Conservation (phyloP, 1,284 basidiomycete species). For the Flammula alnicola region DNA sequence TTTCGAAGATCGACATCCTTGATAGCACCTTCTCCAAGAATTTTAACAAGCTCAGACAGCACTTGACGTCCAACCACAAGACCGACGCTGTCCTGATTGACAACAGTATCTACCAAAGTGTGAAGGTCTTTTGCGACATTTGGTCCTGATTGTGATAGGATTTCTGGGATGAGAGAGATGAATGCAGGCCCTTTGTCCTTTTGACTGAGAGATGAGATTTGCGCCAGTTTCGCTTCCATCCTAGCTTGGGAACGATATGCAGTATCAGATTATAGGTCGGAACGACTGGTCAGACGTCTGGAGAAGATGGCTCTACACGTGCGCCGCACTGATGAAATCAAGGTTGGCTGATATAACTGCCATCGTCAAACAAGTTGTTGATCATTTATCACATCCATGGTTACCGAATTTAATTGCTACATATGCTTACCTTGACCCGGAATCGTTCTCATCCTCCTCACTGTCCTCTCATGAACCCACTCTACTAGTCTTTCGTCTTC, state of each 20-base stretch:
- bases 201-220: slow-evolving; percentile 68
- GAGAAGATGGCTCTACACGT: not conserved
- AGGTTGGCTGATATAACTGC: slow-evolving; percentile 1
- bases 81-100: slow-evolving; percentile 79
- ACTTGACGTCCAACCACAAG: slow-evolving; percentile 87
- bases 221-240: slow-evolving; percentile 71
- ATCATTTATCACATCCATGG: slow-evolving; percentile 15
- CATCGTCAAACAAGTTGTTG: not conserved
- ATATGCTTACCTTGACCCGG: slow-evolving; percentile 2
- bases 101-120: slow-evolving; percentile 72
- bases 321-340: slow-evolving; percentile 4
- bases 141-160: slow-evolving; percentile 56
- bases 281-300: not conserved
- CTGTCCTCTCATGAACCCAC: not conserved
- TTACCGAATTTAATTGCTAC: slow-evolving; percentile 12
- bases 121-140: slow-evolving; percentile 60
- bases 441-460: not conserved
- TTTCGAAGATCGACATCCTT: slow-evolving; percentile 63
- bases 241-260: slow-evolving; percentile 9
- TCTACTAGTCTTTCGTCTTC: slow-evolving; percentile 4
- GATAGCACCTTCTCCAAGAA: slow-evolving; percentile 59
- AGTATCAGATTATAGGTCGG: slow-evolving; percentile 4
- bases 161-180: slow-evolving; percentile 58
- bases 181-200: slow-evolving; percentile 87
- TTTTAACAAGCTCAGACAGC: slow-evolving; percentile 78